These are phyloP conservation scores for Ochromonas danica DNA, from an alignment of 108 stramenopile genomes.

Conservation along the genomic window DNA sequence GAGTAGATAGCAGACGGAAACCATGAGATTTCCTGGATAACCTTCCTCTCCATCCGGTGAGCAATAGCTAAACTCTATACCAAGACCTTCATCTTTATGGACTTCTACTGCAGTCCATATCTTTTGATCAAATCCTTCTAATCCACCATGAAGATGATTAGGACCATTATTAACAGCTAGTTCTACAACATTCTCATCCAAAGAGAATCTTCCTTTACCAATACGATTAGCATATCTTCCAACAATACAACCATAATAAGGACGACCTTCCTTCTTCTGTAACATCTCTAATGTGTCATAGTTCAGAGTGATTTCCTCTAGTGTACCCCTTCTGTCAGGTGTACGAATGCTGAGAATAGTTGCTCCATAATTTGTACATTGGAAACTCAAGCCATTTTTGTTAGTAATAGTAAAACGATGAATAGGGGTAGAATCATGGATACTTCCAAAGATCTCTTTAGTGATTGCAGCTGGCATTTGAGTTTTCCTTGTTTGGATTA, in stretches of 20 bases:
- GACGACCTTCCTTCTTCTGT: background rate
- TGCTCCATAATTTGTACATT: background rate
- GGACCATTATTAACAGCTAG: slow-evolving; percentile 70
- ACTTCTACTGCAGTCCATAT: slow-evolving; percentile 58
- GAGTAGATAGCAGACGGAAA: slow-evolving; percentile 59
- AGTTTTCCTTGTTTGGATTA: no score
- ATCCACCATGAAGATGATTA: slow-evolving; percentile 80
- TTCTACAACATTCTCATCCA: slow-evolving; percentile 52
- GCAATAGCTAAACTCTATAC: slow-evolving; percentile 59
- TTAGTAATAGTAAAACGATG: no score
- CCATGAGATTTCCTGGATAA: slow-evolving; percentile 67
- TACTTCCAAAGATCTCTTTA: no score
- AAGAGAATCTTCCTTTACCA: slow-evolving; percentile 58
- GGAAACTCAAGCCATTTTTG: no score
- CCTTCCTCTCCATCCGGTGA: slow-evolving; percentile 73
- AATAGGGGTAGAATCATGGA: no score
- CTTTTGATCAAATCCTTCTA: slow-evolving; percentile 58
- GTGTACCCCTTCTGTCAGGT: background rate
- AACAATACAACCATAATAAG: slow-evolving; percentile 67
- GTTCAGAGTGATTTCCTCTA: background rate
- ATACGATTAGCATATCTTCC: slow-evolving; percentile 84
- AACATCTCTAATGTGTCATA: background rate
- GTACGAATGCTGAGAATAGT: background rate
- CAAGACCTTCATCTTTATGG: no score
- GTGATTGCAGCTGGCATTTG: no score